Percentiles rank a stretch among this genome's conserved stretches.
phyloP scores from a whole-genome alignment of 2,329 filamentous ascomycete species.

The Fusarium sp. region DNA sequence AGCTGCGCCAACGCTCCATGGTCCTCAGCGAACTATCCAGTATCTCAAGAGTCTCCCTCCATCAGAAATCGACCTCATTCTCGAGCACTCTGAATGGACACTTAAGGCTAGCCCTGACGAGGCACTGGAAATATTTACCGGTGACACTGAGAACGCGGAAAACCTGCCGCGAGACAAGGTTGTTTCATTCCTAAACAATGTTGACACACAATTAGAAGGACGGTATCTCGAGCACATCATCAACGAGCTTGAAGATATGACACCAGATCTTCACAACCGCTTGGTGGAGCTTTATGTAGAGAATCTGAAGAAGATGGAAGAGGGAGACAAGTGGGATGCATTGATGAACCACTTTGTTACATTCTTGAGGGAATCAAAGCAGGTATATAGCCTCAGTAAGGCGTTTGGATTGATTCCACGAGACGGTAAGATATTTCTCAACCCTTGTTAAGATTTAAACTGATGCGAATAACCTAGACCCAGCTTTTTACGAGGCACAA shows the following conservation, averaged over 20 bases:
- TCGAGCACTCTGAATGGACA: slow-evolving; percentile 93
- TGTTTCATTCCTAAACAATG: slow-evolving; percentile 75
- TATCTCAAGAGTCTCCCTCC: slow-evolving; percentile 92
- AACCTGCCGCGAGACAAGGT: slow-evolving; percentile 82
- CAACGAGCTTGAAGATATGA: slow-evolving; percentile 83
- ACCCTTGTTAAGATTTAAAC: neutral
- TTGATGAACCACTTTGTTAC: slow-evolving; percentile 74
- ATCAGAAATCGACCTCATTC: slow-evolving; percentile 87
- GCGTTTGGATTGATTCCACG: slow-evolving; percentile 82
- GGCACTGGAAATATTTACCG: slow-evolving; percentile 92
- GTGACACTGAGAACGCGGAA: slow-evolving; percentile 95
- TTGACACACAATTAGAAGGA: slow-evolving; percentile 78
- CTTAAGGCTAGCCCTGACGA: slow-evolving; percentile 75
- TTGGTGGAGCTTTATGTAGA: slow-evolving; percentile 77
- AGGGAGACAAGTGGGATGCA: slow-evolving; percentile 63
- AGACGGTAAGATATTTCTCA: slow-evolving; percentile 69
- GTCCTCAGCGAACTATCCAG: slow-evolving; percentile 83
- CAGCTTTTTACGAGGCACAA: slow-evolving; percentile 87
- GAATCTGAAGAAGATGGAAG: slow-evolving; percentile 60
- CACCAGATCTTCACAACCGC: slow-evolving; percentile 86
- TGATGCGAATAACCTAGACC: slow-evolving; percentile 64
- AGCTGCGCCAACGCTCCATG: slow-evolving; percentile 70
- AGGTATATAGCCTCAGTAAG: slow-evolving; percentile 79
- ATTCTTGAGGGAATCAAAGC: slow-evolving; percentile 79
- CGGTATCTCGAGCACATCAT: slow-evolving; percentile 93